Evolutionary conservation across 202 grass and related monocot species (phyloP).

Genomic region (Zoysia matrella): DNA sequence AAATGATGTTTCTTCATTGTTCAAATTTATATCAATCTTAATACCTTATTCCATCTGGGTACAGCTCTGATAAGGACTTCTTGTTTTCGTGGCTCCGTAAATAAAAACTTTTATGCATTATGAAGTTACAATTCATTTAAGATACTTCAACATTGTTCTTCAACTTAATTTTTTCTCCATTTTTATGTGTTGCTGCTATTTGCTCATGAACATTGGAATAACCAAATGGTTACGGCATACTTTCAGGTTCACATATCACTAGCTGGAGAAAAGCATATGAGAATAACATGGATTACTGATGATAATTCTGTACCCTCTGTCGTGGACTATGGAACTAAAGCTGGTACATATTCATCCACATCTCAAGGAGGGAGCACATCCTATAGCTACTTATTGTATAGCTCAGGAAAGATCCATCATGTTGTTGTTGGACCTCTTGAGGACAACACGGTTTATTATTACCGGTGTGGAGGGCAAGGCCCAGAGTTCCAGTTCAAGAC

Average conservation of each 20-base stretch:
- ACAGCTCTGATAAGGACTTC: background rate
- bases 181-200: conserved; percentile 9
- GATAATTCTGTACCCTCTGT: conserved; percentile 66
- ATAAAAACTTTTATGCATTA: background rate
- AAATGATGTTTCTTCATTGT: too few species aligned
- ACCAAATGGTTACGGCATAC: background rate
- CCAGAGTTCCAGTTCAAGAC: conserved; percentile 82
- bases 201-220: conserved; percentile 15
- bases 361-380: conserved; percentile 80
- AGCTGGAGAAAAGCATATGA: conserved; percentile 83
- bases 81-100: background rate
- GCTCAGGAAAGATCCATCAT: conserved; percentile 87
- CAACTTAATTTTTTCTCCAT: background rate
- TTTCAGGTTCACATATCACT: conserved; percentile 94
- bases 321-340: conserved; percentile 83
- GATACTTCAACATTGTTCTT: conserved; percentile 2
- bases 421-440: conserved; percentile 83
- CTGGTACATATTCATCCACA: conserved; percentile 55
- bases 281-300: conserved; percentile 80
- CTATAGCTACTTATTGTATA: conserved; percentile 84
- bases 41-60: background rate
- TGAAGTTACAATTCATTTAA: background rate
- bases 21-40: background rate
- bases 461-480: conserved; percentile 74
- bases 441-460: conserved; percentile 76